Evolutionary conservation across 2,329 filamentous ascomycete species (phyloP), one percentile per base, ranked within the genome.

Genomic region (Stylonectria norvegica): DNA sequence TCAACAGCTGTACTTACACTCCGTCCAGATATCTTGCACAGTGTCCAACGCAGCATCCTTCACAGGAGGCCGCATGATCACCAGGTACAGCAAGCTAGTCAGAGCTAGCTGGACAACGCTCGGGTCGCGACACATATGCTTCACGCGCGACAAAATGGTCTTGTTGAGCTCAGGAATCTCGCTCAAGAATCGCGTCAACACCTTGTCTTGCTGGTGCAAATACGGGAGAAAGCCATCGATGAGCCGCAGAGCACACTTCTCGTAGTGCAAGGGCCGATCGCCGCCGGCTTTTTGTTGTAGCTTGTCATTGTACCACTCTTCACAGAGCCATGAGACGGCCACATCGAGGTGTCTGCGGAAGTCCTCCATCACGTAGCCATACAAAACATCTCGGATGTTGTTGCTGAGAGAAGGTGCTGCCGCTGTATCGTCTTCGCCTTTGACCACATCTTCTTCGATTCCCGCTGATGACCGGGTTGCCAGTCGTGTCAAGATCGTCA

Each of bases 281-380:
- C 62, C 61, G 22, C 63, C 64, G n/a, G 59, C 58, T 38, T 63
- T 70, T 42, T 58, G 68, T 45, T 62, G 67, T 49, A 69, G 66
- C 62, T 65, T 81, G 62, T 97, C 91, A 56, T 90, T 94, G 65
- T 95, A 97, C 91, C 93, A 98, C 66, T 98, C 93, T 63, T 98
- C 93, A 55, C 85, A 95, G 12, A 98, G 75, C 93, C 93, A 98
- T 6, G 85, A 83, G 36, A 97, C 89, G 1, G 89, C 91, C 16
- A 93, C 79, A 52, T 94, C 90, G 48, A 97, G 90, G 30, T 93
- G 83, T 47, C 78, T 83, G 39, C 91, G 82, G 67, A 95, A 98
- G 60, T 97, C 91, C 49, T 94, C 89, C 48, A 97, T 78, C 34
- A 97, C 78, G 61, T 95, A 96, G 38, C 79, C 76, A 64, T 89